phyloP scores from a whole-genome alignment of 2,329 filamentous ascomycete species.

The Talaromyces piceae region DNA sequence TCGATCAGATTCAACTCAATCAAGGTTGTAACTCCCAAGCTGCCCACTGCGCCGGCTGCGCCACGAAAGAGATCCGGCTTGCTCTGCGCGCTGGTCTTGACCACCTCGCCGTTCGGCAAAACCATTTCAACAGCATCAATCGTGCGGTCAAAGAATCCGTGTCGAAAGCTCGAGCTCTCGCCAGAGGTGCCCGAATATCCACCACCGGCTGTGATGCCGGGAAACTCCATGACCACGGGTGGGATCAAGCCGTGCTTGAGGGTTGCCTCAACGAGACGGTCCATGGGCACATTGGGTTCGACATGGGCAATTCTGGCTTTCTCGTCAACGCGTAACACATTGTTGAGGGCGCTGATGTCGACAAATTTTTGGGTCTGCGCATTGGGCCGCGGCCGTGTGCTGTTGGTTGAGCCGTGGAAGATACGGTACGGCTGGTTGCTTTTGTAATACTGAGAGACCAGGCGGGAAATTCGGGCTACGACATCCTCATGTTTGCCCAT shows the following conservation, averaged over 20 bases:
- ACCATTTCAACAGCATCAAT: conserved; percentile 58
- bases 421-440: conserved; percentile 59
- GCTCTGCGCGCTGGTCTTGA: conserved; percentile 35
- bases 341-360: conserved; percentile 21
- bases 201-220: conserved; percentile 61
- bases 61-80: conserved; percentile 52
- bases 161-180: conserved; percentile 55
- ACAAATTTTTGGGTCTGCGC: conserved; percentile 6
- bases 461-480: conserved; percentile 9
- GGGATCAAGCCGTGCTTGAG: conserved; percentile 50
- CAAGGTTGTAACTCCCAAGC: conserved; percentile 53
- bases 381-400: conserved; percentile 51
- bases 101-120: conserved; percentile 50
- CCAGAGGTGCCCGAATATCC: conserved; percentile 58
- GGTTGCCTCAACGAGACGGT: conserved; percentile 52
- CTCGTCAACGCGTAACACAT: conserved; percentile 10
- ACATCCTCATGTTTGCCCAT: conserved; percentile 10
- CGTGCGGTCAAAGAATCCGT: conserved; percentile 60
- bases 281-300: conserved; percentile 65
- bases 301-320: conserved; percentile 55
- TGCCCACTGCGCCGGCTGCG: conserved; percentile 54
- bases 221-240: conserved; percentile 64
- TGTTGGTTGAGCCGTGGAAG: conserved; percentile 70
- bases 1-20: conserved; percentile 52
- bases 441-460: conserved; percentile 30